Percentiles rank a stretch among this genome's conserved stretches.
phyloP scores from a whole-genome alignment of 192 early-diverging fungal genomes.

The Umbelopsis sp. region DNA sequence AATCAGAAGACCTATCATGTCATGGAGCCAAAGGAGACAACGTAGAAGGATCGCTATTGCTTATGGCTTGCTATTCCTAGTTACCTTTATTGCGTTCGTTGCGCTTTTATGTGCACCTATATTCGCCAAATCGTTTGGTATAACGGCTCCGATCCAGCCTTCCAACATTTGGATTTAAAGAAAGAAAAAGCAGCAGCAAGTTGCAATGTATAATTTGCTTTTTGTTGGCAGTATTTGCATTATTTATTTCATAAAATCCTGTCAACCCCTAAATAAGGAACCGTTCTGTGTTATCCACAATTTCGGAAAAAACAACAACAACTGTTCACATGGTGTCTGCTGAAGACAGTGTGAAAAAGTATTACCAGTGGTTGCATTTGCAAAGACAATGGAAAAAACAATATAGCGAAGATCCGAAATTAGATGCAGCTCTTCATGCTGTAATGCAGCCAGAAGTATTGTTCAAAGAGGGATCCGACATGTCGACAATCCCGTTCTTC shows the following conservation, averaged over 20 bases:
- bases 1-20: constrained; percentile 65
- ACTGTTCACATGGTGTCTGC: neutral
- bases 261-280: neutral
- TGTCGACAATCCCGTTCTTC: neutral
- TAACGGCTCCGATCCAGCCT: neutral
- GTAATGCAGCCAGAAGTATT: neutral
- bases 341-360: neutral
- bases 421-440: neutral
- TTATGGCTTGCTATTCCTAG: constrained; percentile 59
- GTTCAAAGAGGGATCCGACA: neutral
- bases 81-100: constrained; percentile 54
- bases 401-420: neutral
- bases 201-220: constrained; percentile 8
- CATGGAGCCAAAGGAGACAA: constrained; percentile 64
- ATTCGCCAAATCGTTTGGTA: constrained; percentile 2
- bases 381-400: constrained; percentile 14
- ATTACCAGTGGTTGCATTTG: neutral
- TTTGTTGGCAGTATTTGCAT: neutral
- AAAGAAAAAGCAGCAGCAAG: neutral
- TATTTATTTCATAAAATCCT: constrained; percentile 14
- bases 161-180: neutral
- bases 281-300: neutral
- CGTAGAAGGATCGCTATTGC: constrained; percentile 54
- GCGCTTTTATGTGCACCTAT: constrained; percentile 53
- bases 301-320: too few species aligned